Conservation (phyloP, 1,284 basidiomycete species). For the Thelephora terrestris region DNA sequence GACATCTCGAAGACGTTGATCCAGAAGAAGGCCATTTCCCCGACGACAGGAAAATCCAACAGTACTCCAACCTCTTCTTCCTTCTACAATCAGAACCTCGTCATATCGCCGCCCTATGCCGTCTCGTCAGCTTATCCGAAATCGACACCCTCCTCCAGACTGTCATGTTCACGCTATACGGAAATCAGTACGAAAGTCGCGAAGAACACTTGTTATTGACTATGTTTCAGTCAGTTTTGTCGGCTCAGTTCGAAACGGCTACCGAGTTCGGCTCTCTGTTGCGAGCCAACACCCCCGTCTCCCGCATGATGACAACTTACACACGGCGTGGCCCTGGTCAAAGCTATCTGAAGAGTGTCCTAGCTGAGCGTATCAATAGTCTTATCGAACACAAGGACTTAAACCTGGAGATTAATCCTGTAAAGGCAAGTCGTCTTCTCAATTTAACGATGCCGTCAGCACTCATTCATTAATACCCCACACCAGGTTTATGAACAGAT, state of each 20-base stretch:
- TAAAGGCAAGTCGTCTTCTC: constrained; percentile 57
- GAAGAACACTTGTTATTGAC: constrained; percentile 97
- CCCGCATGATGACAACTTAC: constrained; percentile 99
- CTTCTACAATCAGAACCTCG: constrained; percentile 95
- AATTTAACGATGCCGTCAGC: not conserved
- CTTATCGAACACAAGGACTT: constrained; percentile 98
- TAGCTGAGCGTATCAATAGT: constrained; percentile 96
- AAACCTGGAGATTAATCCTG: constrained; percentile 96
- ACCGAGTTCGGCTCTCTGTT: constrained; percentile 96
- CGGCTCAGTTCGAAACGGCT: constrained; percentile 96
- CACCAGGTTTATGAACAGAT: constrained; percentile 91
- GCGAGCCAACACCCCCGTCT: constrained; percentile 97
- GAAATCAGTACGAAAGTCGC: constrained; percentile 97
- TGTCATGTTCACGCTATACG: constrained; percentile 99
- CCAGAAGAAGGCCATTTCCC: constrained; percentile 82
- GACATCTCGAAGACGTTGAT: constrained; percentile 92
- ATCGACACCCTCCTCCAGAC: constrained; percentile 99
- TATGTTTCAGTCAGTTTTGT: constrained; percentile 98
- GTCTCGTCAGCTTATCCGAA: constrained; percentile 93
- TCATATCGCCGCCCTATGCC: constrained; percentile 92
- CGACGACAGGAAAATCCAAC: constrained; percentile 88
- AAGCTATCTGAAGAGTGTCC: constrained; percentile 92
- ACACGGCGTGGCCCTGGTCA: constrained; percentile 96
- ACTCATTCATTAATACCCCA: not conserved
- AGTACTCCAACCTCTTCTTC: constrained; percentile 99